phyloP scores from a whole-genome alignment of 495 filamentous ascomycete species.

The Emericellopsis terricola region DNA sequence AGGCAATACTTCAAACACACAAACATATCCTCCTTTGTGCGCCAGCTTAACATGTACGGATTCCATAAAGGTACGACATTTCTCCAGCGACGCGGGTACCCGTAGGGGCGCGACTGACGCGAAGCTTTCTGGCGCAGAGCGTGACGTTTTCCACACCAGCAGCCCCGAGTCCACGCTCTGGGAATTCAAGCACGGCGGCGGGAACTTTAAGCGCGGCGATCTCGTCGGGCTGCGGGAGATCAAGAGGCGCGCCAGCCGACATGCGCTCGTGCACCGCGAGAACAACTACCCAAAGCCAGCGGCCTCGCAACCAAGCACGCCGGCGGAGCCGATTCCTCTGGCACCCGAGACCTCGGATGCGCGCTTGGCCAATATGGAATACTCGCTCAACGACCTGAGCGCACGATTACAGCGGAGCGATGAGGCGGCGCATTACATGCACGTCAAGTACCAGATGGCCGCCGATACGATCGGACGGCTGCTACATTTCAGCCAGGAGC shows the following conservation, averaged over 20 bases:
- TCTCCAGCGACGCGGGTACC: no score
- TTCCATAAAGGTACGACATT: constrained; percentile 83
- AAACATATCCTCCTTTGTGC: constrained; percentile 95
- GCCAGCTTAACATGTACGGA: constrained; percentile 98
- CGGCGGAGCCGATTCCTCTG: constrained; percentile 48
- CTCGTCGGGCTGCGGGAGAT: constrained; percentile 84
- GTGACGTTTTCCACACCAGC: constrained; percentile 95
- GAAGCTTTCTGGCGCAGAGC: constrained; percentile 41
- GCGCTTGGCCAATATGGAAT: constrained; percentile 60
- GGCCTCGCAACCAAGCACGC: constrained; percentile 62
- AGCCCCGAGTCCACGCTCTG: constrained; percentile 89
- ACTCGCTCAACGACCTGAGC: constrained; percentile 65
- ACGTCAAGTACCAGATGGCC: constrained; percentile 62
- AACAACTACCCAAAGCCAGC: constrained; percentile 63
- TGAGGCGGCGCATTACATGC: constrained; percentile 62
- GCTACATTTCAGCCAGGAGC: constrained; percentile 47
- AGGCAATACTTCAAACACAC: constrained; percentile 98
- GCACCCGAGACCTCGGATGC: constrained; percentile 41
- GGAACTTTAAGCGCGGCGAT: constrained; percentile 92
- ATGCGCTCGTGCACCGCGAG: constrained; percentile 88
- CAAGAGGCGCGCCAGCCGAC: constrained; percentile 88
- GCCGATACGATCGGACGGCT: constrained; percentile 66
- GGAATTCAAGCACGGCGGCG: constrained; percentile 98
- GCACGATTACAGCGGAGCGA: constrained; percentile 61
- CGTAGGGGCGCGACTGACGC: no score